These are phyloP conservation scores for Coemansia biformis DNA, from an alignment of 192 early-diverging fungal genomes.

Conservation along the genomic window DNA sequence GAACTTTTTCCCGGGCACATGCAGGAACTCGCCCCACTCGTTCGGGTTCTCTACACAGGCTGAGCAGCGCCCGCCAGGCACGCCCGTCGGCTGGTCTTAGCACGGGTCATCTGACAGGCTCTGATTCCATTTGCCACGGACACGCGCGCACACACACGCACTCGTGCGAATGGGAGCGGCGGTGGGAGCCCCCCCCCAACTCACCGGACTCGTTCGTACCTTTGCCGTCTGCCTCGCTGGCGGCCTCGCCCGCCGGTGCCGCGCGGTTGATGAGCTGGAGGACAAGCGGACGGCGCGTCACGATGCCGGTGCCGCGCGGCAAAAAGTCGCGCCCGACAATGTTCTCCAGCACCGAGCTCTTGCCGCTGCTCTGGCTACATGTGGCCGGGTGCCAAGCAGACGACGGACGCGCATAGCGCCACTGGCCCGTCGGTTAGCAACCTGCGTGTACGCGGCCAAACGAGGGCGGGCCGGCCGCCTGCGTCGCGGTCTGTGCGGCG, in stretches of 20 bases:
- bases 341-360: conserved; percentile 97
- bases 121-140: too few relatives aligned
- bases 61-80: background rate
- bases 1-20: conserved; percentile 95
- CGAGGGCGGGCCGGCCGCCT: background rate
- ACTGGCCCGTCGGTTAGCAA: too few relatives aligned
- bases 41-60: conserved; percentile 54
- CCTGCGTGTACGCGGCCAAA: too few relatives aligned
- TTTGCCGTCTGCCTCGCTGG: conserved; percentile 25
- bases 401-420: too few relatives aligned
- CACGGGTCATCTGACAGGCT: background rate
- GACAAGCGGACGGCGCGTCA: conserved; percentile 91
- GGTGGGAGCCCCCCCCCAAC: too few relatives aligned
- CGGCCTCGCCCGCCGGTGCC: conserved; percentile 48
- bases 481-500: background rate
- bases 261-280: conserved; percentile 97
- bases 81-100: too few relatives aligned
- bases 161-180: too few relatives aligned
- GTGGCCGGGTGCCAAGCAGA: too few relatives aligned
- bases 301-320: conserved; percentile 95
- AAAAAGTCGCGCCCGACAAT: conserved; percentile 99
- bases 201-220: conserved; percentile 49
- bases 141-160: too few relatives aligned
- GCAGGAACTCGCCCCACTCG: conserved; percentile 99
- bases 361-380: conserved; percentile 79